Evolutionary conservation across 805 yeast genomes (phyloP).

Genomic region (Barnettozyma siamensis): DNA sequence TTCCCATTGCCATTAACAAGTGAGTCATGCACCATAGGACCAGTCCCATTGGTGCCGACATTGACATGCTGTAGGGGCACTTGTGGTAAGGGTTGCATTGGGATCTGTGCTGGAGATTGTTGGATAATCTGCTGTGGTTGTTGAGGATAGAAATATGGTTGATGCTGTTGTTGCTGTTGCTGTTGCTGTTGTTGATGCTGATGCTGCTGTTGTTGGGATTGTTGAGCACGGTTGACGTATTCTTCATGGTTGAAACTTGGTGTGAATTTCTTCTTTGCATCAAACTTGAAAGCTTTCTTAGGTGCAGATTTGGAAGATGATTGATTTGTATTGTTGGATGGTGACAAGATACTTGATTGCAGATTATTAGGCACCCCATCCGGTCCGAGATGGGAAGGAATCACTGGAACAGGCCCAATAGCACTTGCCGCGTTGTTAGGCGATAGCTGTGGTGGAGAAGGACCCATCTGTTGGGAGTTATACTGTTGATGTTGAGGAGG

Average conservation of each 20-base stretch:
- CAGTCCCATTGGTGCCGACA: not conserved
- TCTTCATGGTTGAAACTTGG: not conserved
- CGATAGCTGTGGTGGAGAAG: too few relatives aligned
- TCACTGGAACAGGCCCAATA: too few relatives aligned
- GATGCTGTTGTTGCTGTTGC: not conserved
- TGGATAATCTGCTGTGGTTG: not conserved
- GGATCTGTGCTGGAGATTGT: not conserved
- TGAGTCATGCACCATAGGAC: not conserved
- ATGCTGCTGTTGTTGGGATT: not conserved
- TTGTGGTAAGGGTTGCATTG: not conserved
- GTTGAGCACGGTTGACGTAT: too few relatives aligned
- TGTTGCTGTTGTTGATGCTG: not conserved
- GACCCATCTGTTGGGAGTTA: too few relatives aligned
- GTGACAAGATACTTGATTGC: too few relatives aligned
- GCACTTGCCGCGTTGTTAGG: too few relatives aligned
- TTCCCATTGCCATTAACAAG: not conserved
- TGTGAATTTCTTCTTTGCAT: not conserved
- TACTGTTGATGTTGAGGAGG: too few relatives aligned
- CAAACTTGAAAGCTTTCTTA: not conserved
- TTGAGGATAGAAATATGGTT: not conserved
- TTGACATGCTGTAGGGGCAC: too few relatives aligned
- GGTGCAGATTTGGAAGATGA: too few relatives aligned
- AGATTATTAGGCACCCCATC: not conserved
- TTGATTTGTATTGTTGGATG: too few relatives aligned
- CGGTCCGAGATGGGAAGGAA: too few relatives aligned